Percentiles rank a stretch among this genome's conserved stretches.
Conservation (phyloP, 2,329 filamentous ascomycete genomes). For the Samsoniella hepiali region DNA sequence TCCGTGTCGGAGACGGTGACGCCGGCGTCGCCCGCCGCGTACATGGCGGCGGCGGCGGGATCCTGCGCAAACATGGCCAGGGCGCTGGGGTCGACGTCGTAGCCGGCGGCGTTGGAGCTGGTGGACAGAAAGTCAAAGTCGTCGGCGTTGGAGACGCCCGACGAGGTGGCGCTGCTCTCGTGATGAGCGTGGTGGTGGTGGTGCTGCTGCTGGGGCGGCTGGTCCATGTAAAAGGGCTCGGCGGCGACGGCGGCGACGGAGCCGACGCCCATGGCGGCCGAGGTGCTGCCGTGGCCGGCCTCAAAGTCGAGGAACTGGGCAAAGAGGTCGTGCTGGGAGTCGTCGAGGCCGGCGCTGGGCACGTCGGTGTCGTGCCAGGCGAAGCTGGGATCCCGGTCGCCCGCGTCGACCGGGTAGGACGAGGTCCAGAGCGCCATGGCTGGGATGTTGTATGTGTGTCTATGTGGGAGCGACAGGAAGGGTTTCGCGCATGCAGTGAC, state of each 20-base stretch:
- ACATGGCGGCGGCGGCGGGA: slow-evolving; percentile 4
- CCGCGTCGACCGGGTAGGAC: slow-evolving; percentile 33
- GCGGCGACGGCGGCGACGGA: slow-evolving; percentile 23
- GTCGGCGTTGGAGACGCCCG: slow-evolving; percentile 34
- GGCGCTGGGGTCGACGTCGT: slow-evolving; percentile 31
- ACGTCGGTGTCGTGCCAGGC: slow-evolving; percentile 35
- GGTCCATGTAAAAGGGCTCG: slow-evolving; percentile 29
- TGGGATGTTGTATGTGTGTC: slow-evolving; percentile 2
- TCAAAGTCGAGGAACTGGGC: slow-evolving; percentile 39
- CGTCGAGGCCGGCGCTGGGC: slow-evolving; percentile 23
- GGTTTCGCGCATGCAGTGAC: no score
- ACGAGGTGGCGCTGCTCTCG: slow-evolving; percentile 34
- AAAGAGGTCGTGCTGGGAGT: slow-evolving; percentile 34
- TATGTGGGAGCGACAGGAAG: neutral
- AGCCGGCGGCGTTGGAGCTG: slow-evolving; percentile 32
- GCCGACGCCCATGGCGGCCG: slow-evolving; percentile 21
- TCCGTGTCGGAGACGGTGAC: slow-evolving; percentile 45
- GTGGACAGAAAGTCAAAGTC: slow-evolving; percentile 37
- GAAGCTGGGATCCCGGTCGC: slow-evolving; percentile 35
- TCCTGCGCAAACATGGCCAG: slow-evolving; percentile 25
- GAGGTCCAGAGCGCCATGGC: slow-evolving; percentile 37
- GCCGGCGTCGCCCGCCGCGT: neutral
- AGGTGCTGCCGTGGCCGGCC: slow-evolving; percentile 24
- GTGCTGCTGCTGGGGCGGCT: slow-evolving; percentile 4
- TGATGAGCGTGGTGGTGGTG: slow-evolving; percentile 4